Evolutionary conservation across 768 basidiomycete genomes (phyloP).

Genomic region (Trametes meyenii): DNA sequence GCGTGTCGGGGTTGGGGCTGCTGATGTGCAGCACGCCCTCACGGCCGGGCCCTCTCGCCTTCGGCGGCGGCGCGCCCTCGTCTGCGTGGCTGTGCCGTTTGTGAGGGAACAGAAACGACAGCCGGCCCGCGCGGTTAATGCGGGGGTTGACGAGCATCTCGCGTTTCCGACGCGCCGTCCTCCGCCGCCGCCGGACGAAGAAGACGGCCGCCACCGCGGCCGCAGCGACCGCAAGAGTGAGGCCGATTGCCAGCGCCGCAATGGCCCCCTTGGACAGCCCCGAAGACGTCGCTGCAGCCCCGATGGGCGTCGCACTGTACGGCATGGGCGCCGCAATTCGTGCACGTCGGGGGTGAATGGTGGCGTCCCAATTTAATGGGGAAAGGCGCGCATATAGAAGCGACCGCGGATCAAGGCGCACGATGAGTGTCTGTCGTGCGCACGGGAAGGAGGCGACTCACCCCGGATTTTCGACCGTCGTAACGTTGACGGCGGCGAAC

Average conservation of each 20-base stretch:
- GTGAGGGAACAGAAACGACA: conserved; percentile 26
- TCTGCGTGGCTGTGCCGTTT: conserved; percentile 11
- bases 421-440: not conserved
- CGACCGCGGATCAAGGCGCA: conserved; percentile 9
- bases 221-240: conserved; percentile 53
- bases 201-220: conserved; percentile 42
- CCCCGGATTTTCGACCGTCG: conserved; percentile 43
- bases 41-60: conserved; percentile 7
- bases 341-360: conserved; percentile 1
- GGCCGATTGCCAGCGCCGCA: conserved; percentile 64
- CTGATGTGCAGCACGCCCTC: conserved; percentile 20
- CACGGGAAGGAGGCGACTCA: conserved; percentile 31
- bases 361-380: not conserved
- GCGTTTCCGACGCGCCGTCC: conserved; percentile 31
- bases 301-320: conserved; percentile 19
- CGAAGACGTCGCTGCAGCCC: conserved; percentile 31
- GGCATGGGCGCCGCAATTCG: conserved; percentile 17
- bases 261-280: conserved; percentile 54
- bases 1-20: conserved; percentile 14
- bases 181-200: conserved; percentile 40
- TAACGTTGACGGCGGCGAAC: conserved; percentile 50
- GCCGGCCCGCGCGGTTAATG: conserved; percentile 21
- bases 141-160: conserved; percentile 33
- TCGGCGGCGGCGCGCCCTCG: not conserved
- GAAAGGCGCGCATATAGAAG: conserved; percentile 7